Percentiles rank a stretch among this genome's conserved stretches.
Evolutionary conservation across 306 rosid species (phyloP).

Genomic region (Argentina anserina): DNA sequence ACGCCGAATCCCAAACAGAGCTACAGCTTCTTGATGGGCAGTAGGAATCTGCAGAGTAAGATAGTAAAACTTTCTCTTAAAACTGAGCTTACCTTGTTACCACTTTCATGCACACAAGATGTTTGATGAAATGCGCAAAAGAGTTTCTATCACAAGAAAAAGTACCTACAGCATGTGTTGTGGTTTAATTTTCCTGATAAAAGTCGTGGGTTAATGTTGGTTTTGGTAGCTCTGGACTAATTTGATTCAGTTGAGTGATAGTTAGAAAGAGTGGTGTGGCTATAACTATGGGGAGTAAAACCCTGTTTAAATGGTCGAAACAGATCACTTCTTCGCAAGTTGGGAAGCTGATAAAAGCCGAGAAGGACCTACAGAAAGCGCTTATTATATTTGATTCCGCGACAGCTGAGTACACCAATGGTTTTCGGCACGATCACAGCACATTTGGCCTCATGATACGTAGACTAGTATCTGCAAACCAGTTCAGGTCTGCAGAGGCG

Average conservation of each 20-base stretch:
- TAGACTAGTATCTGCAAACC: conserved; percentile 59
- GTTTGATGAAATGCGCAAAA: conserved; percentile 25
- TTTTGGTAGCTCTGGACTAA: not conserved
- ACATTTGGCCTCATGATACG: conserved; percentile 68
- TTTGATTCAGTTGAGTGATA: not conserved
- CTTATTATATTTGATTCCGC: conserved; percentile 65
- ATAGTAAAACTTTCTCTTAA: not conserved
- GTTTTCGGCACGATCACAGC: conserved; percentile 66
- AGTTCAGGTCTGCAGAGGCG: conserved; percentile 67
- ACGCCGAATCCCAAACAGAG: not conserved
- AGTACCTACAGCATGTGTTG: not conserved
- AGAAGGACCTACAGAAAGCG: conserved; percentile 60
- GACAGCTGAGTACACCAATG: conserved; percentile 72
- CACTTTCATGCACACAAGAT: not conserved
- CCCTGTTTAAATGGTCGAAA: conserved; percentile 69
- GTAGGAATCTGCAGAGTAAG: not conserved
- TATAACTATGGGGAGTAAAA: conserved; percentile 51
- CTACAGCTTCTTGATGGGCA: not conserved
- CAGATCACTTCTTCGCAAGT: conserved; percentile 53
- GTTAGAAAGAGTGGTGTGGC: conserved; percentile 1
- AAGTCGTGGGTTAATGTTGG: not conserved
- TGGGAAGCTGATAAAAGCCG: conserved; percentile 61
- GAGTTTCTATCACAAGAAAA: not conserved
- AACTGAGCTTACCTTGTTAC: not conserved
- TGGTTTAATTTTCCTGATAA: not conserved